Percentiles rank a stretch among this genome's conserved stretches.
Evolutionary conservation across 805 yeast genomes (phyloP).

Genomic region (Teunomyces pallodes): DNA sequence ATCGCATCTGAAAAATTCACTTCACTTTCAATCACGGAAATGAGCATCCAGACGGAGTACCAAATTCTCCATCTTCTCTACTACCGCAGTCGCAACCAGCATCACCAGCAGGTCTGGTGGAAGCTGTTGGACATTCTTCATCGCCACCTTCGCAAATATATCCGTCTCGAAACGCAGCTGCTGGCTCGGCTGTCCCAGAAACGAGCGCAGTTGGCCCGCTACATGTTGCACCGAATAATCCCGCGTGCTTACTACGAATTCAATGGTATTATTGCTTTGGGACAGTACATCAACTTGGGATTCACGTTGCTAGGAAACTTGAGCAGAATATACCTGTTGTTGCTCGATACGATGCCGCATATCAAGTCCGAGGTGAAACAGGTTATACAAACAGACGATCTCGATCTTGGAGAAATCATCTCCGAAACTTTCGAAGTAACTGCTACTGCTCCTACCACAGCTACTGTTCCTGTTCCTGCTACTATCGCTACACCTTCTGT

Average conservation of each 20-base stretch:
- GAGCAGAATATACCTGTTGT: constrained; percentile 40
- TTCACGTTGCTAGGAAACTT: constrained; percentile 60
- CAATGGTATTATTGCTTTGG: constrained; percentile 66
- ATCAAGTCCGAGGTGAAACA: not conserved
- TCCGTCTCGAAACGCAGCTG: not conserved
- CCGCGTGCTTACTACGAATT: constrained; percentile 57
- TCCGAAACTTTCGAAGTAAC: not conserved
- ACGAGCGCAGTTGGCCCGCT: not conserved
- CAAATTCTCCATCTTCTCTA: constrained; percentile 60
- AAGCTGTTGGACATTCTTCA: constrained; percentile 59
- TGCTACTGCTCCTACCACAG: not conserved
- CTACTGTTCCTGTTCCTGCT: not conserved
- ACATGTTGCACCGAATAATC: constrained; percentile 8
- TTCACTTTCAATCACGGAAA: no score
- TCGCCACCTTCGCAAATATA: constrained; percentile 32
- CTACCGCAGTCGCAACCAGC: constrained; percentile 77
- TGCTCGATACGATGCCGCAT: constrained; percentile 11
- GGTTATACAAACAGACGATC: not conserved
- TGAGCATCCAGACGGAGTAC: constrained; percentile 42
- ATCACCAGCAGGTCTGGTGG: constrained; percentile 77
- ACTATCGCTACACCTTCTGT: no score
- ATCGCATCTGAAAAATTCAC: not conserved
- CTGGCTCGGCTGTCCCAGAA: not conserved
- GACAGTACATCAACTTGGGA: constrained; percentile 76
- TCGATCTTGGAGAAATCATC: not conserved